A percentile compares a stretch with the other conserved stretches of the same genome.
Conservation (phyloP, 2,329 filamentous ascomycete species). For the Aspergillus sp. region DNA sequence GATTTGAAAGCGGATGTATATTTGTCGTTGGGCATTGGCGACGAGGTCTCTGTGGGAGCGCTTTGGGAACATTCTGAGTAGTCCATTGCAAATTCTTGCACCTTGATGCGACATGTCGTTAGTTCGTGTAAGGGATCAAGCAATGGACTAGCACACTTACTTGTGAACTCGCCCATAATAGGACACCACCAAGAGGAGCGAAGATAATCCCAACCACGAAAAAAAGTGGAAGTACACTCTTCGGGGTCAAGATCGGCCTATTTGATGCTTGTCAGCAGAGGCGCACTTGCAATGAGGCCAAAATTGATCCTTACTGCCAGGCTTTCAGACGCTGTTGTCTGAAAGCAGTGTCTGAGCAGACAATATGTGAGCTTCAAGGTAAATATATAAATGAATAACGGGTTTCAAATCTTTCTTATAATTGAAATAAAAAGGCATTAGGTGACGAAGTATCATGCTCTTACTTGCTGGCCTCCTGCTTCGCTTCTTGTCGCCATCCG, state of each 20-base stretch:
- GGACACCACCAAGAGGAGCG: conserved; percentile 78
- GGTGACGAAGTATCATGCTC: conserved; percentile 15
- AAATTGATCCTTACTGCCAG: conserved; percentile 67
- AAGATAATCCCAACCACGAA: conserved; percentile 87
- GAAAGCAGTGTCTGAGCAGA: conserved; percentile 74
- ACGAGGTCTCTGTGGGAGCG: conserved; percentile 39
- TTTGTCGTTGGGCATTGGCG: conserved; percentile 30
- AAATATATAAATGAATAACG: neutral
- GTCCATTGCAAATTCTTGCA: conserved; percentile 84
- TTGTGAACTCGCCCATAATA: conserved; percentile 76
- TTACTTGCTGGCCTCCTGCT: conserved; percentile 83
- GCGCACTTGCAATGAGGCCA: neutral
- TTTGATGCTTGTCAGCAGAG: conserved; percentile 11
- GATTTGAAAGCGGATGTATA: conserved; percentile 66
- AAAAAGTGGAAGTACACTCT: conserved; percentile 85
- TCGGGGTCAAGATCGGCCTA: conserved; percentile 89
- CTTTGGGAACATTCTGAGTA: conserved; percentile 68
- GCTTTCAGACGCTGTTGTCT: conserved; percentile 94
- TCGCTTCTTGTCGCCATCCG: conserved; percentile 62
- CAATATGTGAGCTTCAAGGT: neutral
- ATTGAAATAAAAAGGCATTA: conserved; percentile 1
- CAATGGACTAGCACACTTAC: conserved; percentile 37
- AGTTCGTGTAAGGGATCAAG: neutral
- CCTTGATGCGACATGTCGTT: conserved; percentile 42
- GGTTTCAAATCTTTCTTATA: no score